phyloP scores from a whole-genome alignment of 176 grass and related monocot genomes.

The Phoenix dactylifera region DNA sequence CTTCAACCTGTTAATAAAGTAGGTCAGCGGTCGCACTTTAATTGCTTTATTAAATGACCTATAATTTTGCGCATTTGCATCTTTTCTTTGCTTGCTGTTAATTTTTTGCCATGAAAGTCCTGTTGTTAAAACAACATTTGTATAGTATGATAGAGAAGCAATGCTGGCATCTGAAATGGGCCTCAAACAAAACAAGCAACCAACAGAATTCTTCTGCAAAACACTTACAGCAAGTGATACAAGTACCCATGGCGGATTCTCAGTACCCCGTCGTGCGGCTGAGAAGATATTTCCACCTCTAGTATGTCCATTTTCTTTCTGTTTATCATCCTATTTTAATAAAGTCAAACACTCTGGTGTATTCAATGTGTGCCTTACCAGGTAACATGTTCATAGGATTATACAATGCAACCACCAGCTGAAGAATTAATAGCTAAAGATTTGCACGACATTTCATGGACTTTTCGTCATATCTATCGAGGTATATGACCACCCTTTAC shows the following conservation, averaged over 20 bases:
- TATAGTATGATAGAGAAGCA: slow-evolving; percentile 91
- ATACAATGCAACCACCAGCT: slow-evolving; percentile 90
- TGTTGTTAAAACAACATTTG: slow-evolving; percentile 13
- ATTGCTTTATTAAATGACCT: too few species aligned
- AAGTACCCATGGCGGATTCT: slow-evolving; percentile 95
- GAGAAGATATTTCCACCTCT: slow-evolving; percentile 99
- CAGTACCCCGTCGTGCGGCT: slow-evolving; percentile 84
- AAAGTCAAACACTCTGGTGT: not conserved
- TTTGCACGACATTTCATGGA: slow-evolving; percentile 93
- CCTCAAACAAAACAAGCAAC: slow-evolving; percentile 95
- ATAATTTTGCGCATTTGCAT: not conserved
- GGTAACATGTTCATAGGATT: slow-evolving; percentile 77
- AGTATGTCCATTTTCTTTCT: slow-evolving; percentile 41
- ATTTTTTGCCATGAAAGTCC: slow-evolving; percentile 13
- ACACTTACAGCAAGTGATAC: slow-evolving; percentile 89
- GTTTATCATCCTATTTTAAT: not conserved
- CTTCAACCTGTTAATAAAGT: slow-evolving; percentile 99
- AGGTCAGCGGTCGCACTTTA: not conserved
- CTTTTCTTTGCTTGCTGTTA: not conserved
- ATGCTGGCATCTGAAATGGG: slow-evolving; percentile 91
- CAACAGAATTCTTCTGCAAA: slow-evolving; percentile 93
- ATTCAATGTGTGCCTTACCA: slow-evolving; percentile 41
- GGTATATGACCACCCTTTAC: slow-evolving; percentile 30
- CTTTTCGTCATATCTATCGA: slow-evolving; percentile 86
- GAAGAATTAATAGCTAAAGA: slow-evolving; percentile 92